These are phyloP conservation scores for Russula earlei DNA, from an alignment of 768 basidiomycete species.

Conservation along the genomic window DNA sequence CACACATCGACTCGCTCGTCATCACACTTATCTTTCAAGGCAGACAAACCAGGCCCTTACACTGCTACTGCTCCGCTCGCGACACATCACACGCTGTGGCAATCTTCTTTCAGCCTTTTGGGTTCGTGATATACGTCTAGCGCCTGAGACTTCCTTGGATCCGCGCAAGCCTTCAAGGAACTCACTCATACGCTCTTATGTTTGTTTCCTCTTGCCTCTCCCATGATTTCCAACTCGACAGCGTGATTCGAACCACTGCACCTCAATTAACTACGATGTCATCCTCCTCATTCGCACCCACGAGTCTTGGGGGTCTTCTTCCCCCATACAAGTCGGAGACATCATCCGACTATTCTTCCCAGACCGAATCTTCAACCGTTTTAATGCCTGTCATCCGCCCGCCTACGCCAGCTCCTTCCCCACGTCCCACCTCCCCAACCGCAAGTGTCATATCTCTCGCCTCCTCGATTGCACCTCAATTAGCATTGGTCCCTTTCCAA, in stretches of 20 bases:
- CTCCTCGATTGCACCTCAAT: neutral
- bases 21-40: too few relatives aligned
- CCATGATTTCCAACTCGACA: neutral
- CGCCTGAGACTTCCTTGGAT: too few relatives aligned
- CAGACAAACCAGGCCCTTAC: too few relatives aligned
- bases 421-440: constrained; percentile 12
- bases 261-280: neutral
- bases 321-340: constrained; percentile 1
- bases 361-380: constrained; percentile 6
- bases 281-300: neutral
- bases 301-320: neutral
- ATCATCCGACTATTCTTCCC: neutral
- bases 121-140: neutral
- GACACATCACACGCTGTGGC: neutral
- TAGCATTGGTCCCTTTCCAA: neutral
- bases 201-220: neutral
- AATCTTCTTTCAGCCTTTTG: neutral
- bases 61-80: neutral
- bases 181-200: neutral
- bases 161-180: neutral
- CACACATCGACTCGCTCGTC: too few relatives aligned
- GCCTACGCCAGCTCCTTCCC: constrained; percentile 19
- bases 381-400: constrained; percentile 15
- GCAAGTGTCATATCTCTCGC: neutral
- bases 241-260: neutral